Conservation (phyloP, 768 basidiomycete species). For the Roridomyces roridus region DNA sequence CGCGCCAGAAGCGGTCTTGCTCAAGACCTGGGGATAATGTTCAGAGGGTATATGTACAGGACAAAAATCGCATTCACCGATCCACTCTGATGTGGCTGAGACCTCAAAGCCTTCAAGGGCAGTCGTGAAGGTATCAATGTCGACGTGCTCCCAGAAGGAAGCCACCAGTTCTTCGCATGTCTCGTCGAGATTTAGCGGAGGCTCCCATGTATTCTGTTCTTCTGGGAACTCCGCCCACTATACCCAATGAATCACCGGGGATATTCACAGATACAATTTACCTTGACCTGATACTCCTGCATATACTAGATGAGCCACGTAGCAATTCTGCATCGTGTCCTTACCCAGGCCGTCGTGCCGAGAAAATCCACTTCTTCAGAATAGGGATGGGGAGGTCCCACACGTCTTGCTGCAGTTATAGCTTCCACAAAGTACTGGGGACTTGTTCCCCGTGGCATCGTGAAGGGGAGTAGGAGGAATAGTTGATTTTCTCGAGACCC, state of each 20-base stretch:
- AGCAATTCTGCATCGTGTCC: neutral
- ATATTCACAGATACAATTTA: neutral
- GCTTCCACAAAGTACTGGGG: too few species aligned
- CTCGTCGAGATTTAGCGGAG: neutral
- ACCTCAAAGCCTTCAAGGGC: neutral
- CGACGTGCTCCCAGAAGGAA: constrained; percentile 1
- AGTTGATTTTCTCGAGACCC: too few species aligned
- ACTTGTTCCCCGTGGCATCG: too few species aligned
- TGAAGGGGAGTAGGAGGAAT: too few species aligned
- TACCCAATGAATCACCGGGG: neutral
- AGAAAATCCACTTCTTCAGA: too few species aligned
- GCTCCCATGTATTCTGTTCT: constrained; percentile 1
- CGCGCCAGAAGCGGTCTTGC: neutral
- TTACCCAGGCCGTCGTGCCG: too few species aligned
- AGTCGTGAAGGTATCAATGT: neutral
- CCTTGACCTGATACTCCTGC: constrained; percentile 1
- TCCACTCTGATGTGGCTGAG: neutral
- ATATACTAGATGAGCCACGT: too few species aligned
- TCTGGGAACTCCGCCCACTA: constrained; percentile 6
- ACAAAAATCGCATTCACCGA: neutral
- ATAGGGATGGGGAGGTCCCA: too few species aligned
- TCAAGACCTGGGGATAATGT: neutral
- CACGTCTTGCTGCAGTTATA: too few species aligned
- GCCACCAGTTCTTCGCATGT: neutral
- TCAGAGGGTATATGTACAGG: neutral